A percentile compares a stretch with the other conserved stretches of the same genome.
Evolutionary conservation across 345 rosid species (phyloP).

Genomic region (Salix viminalis): DNA sequence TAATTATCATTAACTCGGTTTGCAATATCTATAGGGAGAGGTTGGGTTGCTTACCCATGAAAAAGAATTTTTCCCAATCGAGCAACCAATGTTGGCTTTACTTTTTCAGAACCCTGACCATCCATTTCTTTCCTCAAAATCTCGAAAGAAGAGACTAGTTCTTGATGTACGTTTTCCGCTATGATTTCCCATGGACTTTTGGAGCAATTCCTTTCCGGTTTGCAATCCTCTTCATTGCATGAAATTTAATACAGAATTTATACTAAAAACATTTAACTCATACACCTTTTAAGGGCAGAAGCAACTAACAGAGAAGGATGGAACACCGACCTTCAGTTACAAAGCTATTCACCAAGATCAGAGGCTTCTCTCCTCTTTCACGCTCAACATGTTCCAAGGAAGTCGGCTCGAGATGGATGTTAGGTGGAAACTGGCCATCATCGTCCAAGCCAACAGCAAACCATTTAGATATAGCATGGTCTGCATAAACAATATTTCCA

Average conservation of each 20-base stretch:
- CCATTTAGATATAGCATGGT: slow-evolving; percentile 40
- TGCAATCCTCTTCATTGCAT: slow-evolving; percentile 16
- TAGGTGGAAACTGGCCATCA: slow-evolving; percentile 30
- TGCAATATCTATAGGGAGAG: background rate
- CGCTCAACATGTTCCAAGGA: slow-evolving; percentile 29
- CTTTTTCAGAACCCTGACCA: slow-evolving; percentile 5
- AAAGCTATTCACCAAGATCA: slow-evolving; percentile 31
- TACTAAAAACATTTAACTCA: too few species aligned
- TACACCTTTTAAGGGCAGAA: background rate
- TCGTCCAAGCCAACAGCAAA: slow-evolving; percentile 43
- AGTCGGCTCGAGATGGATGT: slow-evolving; percentile 30
- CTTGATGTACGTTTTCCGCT: slow-evolving; percentile 46
- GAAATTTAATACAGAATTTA: background rate
- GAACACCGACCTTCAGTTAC: slow-evolving; percentile 24
- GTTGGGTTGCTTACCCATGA: slow-evolving; percentile 25
- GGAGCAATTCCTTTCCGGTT: slow-evolving; percentile 3
- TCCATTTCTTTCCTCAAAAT: slow-evolving; percentile 26
- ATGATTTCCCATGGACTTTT: slow-evolving; percentile 36
- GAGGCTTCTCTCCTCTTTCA: slow-evolving; percentile 30
- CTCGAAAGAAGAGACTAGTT: slow-evolving; percentile 40
- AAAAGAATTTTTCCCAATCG: slow-evolving; percentile 53
- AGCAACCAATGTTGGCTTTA: slow-evolving; percentile 47
- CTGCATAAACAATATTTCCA: slow-evolving; percentile 35
- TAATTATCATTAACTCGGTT: too few species aligned
- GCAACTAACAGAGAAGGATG: background rate